Percentiles rank a stretch among this genome's conserved stretches.
Conservation (phyloP, 371 early-diverging fungal species). For the Mucor plumbeus region DNA sequence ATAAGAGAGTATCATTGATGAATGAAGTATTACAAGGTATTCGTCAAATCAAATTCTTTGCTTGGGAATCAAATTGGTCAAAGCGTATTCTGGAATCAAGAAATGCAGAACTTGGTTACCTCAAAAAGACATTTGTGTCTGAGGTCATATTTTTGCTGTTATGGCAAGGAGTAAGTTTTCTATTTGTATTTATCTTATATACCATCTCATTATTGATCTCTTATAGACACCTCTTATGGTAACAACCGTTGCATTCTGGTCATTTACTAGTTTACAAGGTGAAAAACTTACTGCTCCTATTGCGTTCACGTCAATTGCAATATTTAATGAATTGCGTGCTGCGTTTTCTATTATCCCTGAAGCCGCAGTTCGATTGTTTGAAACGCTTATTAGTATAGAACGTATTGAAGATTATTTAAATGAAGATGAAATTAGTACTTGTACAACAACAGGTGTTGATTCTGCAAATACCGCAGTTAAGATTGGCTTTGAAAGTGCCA, state of each 20-base stretch:
- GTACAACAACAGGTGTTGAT: too few species aligned
- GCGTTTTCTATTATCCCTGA: conserved; percentile 66
- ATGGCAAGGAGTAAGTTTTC: conserved; percentile 42
- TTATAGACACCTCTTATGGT: conserved; percentile 61
- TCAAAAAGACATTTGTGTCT: conserved; percentile 37
- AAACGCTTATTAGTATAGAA: conserved; percentile 37
- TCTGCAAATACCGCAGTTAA: conserved; percentile 1
- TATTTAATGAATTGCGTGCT: conserved; percentile 61
- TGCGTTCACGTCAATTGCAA: conserved; percentile 66
- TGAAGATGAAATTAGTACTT: conserved; percentile 66
- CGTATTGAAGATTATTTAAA: conserved; percentile 77
- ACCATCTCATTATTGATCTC: not conserved
- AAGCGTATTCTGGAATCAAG: conserved; percentile 51
- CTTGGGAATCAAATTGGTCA: conserved; percentile 59
- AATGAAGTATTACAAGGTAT: conserved; percentile 70
- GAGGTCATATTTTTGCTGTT: conserved; percentile 34
- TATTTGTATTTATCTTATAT: conserved; percentile 1
- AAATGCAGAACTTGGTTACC: conserved; percentile 54
- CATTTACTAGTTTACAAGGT: conserved; percentile 63
- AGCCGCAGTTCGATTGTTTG: conserved; percentile 43
- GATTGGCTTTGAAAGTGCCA: conserved; percentile 51
- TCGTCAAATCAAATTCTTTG: conserved; percentile 75
- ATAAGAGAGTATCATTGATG: conserved; percentile 58
- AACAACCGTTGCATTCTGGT: conserved; percentile 58
- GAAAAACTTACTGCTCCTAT: conserved; percentile 63